Evolutionary conservation across 169 alveolate species (phyloP), one percentile per base, ranked within the genome.

Genomic region (Eimeria sp.): DNA sequence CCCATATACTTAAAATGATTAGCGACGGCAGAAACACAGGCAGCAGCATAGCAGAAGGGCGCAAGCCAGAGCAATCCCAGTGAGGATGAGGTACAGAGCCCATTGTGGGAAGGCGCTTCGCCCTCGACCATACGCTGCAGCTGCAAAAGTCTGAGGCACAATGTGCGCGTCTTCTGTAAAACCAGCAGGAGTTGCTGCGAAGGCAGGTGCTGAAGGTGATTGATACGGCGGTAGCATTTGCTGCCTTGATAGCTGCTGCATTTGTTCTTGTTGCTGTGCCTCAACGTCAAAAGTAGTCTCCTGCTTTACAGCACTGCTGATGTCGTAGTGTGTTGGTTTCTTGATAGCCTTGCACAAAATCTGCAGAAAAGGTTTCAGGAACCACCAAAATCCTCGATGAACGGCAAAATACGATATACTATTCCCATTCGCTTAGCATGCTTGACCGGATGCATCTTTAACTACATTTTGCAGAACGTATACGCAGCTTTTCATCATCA

Each of bases 241-340:
- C 45, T 87, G 93, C 82, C 65, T 43, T 87, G 72, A 27, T 30
- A 87, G 83, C 82, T 61, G 83, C 61, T 87, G 93, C 58, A 87
- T 40, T 57, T 87, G 93, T 63, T 87, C 82, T 43, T 87, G 93
- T 67, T 87, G 93, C 20, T 87, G 93, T 45, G 93, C 93, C 80
- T 87, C 93, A 40, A 40, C 72, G 30, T 87, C 93, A 63, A 87
- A 87, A 5, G 93, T 87, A 22, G 82, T 87, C 63, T 87, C 93
- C 72, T 87, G 93, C 83, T 87, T 87, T 54, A 87, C 93, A 58
- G 82, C 93, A 40, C 49, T 87, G 49, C 58, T 87, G 58, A 87
- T 87, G 93, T 87, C 93, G 63, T 61, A 87, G 27, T 58, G 65
- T 43, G 93, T 87, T 18, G 93, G 93, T 72, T 87, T 87, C 63